These are phyloP conservation scores for Puccinia coronata DNA, from an alignment of 1,284 basidiomycete genomes.

Conservation along the genomic window DNA sequence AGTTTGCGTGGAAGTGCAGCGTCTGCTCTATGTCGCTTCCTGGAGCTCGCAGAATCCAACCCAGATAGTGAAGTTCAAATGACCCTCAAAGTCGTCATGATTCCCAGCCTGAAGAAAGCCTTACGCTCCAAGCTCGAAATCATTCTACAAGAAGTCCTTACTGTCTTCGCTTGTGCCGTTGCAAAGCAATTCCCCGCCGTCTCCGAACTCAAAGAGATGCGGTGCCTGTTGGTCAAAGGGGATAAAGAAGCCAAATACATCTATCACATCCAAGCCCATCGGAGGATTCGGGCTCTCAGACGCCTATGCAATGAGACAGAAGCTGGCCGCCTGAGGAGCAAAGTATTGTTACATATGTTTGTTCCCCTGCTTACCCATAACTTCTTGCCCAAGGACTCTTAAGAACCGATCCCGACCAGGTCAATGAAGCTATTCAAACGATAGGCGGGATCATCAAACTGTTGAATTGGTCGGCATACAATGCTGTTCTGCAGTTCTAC, in stretches of 20 bases:
- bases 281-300: constrained; percentile 81
- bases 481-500: constrained; percentile 77
- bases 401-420: constrained; percentile 80
- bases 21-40: constrained; percentile 73
- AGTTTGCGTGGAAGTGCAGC: constrained; percentile 82
- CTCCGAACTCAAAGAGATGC: constrained; percentile 73
- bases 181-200: constrained; percentile 67
- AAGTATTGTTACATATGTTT: constrained; percentile 78
- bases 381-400: constrained; percentile 67
- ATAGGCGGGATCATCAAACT: constrained; percentile 74
- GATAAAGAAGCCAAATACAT: constrained; percentile 96
- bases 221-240: constrained; percentile 76
- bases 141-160: constrained; percentile 82
- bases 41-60: constrained; percentile 65
- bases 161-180: constrained; percentile 77
- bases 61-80: constrained; percentile 51
- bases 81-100: constrained; percentile 68
- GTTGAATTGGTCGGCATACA: constrained; percentile 82
- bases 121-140: constrained; percentile 79
- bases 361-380: constrained; percentile 84
- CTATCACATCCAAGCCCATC: constrained; percentile 89
- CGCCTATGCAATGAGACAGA: constrained; percentile 79
- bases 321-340: constrained; percentile 71
- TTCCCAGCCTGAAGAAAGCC: constrained; percentile 79
- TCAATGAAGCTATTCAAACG: constrained; percentile 82